Base-by-base conservation (phyloP, 768 basidiomycete genomes). In the Psilocybe cubensis region DNA sequence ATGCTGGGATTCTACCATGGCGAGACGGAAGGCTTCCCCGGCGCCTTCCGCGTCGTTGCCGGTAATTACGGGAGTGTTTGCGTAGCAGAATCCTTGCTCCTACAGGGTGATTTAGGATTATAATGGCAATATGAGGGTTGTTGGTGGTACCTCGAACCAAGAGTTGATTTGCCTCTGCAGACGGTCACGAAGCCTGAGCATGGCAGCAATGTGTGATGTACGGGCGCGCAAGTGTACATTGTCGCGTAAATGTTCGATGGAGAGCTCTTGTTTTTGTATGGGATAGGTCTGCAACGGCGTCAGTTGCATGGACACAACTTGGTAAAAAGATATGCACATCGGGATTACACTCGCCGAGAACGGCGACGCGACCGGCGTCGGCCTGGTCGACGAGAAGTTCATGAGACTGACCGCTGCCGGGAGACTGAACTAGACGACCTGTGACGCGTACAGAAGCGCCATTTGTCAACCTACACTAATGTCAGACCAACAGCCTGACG, bases 41-140 rank as follows among this genome's bases (percentile, higher is more conserved):
- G 91, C 96, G 11, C 96, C 97, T 78, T 99, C 97, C 52, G 95
- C 95, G 70, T 99, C 97, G 64, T 86, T 94, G 14, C 86, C 84
- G 0, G 96, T 98, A 21, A 98, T 73, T 44, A 98, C 82, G 0
- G 97, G 97, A 0, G 95, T 91, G 65, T 97, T 88, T 12, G 83
- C 82, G 66, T 90, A 84, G 33, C 77, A 72, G 70, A 97, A 98
- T 9, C 84, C 92, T 70, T 91, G 83, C n/a, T 72, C 72, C 92
- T 96, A 69, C 17, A 25, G 21, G 29, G 33, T 24, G 6, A n/a
- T 27, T 48, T 27, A 61, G 41, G n/a, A n/a, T n/a, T n/a, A 38
- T 18, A 29, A 27, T 5, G 33, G 53, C 28, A 59, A 31, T 35
- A 33, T 38, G 20, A 18, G 8, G 29, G 23, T 41, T 18, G 43